These are phyloP conservation scores for Inosperma sp. DNA, from an alignment of 768 basidiomycete species.

Conservation along the genomic window DNA sequence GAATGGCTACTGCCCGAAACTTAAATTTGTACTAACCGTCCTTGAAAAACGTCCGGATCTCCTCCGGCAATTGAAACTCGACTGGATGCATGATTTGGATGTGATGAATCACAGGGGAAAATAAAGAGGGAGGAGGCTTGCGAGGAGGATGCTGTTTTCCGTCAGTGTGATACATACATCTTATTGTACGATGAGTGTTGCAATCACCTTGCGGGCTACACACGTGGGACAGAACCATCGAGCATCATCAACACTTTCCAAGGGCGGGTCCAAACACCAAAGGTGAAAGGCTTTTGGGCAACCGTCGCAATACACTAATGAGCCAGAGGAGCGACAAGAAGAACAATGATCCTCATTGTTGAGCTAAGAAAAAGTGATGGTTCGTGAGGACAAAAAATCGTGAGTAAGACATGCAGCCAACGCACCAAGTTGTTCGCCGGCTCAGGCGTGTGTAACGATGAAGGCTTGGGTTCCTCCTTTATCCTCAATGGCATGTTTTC, in stretches of 20 bases:
- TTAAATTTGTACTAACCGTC: conserved; percentile 55
- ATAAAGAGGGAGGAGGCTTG: conserved; percentile 61
- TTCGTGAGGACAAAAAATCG: conserved; percentile 8
- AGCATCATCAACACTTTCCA: conserved; percentile 82
- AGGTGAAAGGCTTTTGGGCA: conserved; percentile 96
- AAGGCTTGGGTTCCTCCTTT: conserved; percentile 49
- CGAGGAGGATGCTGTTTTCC: conserved; percentile 57
- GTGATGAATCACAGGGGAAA: conserved; percentile 69
- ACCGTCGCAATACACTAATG: conserved; percentile 94
- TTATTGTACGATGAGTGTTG: conserved; percentile 14
- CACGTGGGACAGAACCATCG: conserved; percentile 81
- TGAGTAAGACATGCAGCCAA: conserved; percentile 5
- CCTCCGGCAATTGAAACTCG: conserved; percentile 84
- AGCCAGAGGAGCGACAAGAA: conserved; percentile 75
- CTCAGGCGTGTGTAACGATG: conserved; percentile 45
- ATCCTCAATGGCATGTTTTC: conserved; percentile 38
- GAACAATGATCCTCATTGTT: conserved; percentile 84
- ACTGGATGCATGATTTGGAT: conserved; percentile 65
- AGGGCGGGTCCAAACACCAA: conserved; percentile 93
- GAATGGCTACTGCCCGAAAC: conserved; percentile 12
- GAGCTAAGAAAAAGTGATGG: conserved; percentile 29
- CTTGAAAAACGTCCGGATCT: conserved; percentile 78
- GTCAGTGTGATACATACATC: conserved; percentile 16
- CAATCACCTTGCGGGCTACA: conserved; percentile 57
- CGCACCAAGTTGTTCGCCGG: conserved; percentile 38